Conservation (phyloP, 75 land plant genomes). For the Sequoiadendron giganteum region DNA sequence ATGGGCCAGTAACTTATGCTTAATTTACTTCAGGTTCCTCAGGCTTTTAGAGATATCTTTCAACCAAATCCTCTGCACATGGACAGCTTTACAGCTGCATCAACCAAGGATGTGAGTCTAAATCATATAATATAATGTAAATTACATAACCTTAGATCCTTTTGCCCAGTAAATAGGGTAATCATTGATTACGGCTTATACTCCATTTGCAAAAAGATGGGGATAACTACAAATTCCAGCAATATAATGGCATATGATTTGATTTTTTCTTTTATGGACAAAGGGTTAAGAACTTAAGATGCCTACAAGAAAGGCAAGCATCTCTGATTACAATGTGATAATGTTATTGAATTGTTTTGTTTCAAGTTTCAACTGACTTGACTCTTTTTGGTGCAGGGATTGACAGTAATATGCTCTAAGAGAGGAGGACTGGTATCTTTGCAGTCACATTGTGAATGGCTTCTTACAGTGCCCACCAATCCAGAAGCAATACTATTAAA, state of each 20-base stretch:
- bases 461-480: slow-evolving; percentile 44
- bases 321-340: neutral
- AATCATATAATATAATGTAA: neutral
- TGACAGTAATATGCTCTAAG: slow-evolving; percentile 56
- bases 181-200: neutral
- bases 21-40: slow-evolving; percentile 31
- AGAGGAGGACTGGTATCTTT: slow-evolving; percentile 51
- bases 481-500: slow-evolving; percentile 61
- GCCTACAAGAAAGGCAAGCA: neutral
- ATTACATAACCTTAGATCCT: neutral
- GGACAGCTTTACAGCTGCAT: slow-evolving; percentile 20
- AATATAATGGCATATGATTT: neutral
- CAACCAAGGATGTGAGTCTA: slow-evolving; percentile 50
- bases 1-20: neutral
- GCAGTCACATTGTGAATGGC: slow-evolving; percentile 67
- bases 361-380: neutral
- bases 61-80: slow-evolving; percentile 26
- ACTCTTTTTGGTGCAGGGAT: slow-evolving; percentile 37
- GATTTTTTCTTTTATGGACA: neutral
- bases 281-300: neutral
- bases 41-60: slow-evolving; percentile 51
- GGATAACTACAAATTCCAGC: neutral
- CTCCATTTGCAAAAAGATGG: neutral
- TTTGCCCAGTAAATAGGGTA: neutral
- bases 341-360: neutral